Conservation (phyloP, 805 yeast species). For the Candida glaebosa region DNA sequence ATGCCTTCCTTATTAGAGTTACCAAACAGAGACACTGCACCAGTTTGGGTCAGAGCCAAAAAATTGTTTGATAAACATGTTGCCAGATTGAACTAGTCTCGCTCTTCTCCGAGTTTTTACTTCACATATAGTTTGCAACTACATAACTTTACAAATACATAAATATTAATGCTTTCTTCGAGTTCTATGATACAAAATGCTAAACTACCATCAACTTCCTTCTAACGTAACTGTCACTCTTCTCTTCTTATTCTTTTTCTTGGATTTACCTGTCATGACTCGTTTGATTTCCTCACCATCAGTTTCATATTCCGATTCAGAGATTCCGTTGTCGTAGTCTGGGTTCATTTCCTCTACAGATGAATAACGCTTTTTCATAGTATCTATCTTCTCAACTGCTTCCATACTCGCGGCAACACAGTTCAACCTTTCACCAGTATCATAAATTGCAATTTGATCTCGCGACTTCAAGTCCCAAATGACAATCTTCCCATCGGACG, state of each 20-base stretch:
- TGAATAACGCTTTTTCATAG: conserved; percentile 58
- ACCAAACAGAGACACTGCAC: conserved; percentile 76
- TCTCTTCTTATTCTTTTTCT: conserved; percentile 37
- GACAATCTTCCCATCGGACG: conserved; percentile 91
- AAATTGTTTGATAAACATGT: conserved; percentile 81
- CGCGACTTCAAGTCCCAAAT: conserved; percentile 71
- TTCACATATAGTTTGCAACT: no score
- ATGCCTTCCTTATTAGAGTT: conserved; percentile 85
- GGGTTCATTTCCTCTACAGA: conserved; percentile 12
- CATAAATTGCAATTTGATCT: conserved; percentile 88
- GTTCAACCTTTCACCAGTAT: conserved; percentile 85
- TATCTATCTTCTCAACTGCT: conserved; percentile 64
- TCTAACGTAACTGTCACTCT: conserved; percentile 54
- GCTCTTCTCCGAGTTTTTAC: background rate
- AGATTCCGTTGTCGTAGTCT: conserved; percentile 26
- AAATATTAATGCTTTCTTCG: background rate
- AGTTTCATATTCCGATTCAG: conserved; percentile 73
- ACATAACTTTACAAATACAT: background rate
- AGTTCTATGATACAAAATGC: background rate
- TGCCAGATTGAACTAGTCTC: conserved; percentile 50
- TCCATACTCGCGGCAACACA: conserved; percentile 80
- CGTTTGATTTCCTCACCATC: conserved; percentile 65
- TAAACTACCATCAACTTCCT: conserved; percentile 18
- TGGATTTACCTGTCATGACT: conserved; percentile 49
- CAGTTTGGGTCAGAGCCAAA: conserved; percentile 92